Evolutionary conservation across 805 yeast genomes (phyloP), one percentile per base, ranked within the genome.

Genomic region (Metschnikowia matae): DNA sequence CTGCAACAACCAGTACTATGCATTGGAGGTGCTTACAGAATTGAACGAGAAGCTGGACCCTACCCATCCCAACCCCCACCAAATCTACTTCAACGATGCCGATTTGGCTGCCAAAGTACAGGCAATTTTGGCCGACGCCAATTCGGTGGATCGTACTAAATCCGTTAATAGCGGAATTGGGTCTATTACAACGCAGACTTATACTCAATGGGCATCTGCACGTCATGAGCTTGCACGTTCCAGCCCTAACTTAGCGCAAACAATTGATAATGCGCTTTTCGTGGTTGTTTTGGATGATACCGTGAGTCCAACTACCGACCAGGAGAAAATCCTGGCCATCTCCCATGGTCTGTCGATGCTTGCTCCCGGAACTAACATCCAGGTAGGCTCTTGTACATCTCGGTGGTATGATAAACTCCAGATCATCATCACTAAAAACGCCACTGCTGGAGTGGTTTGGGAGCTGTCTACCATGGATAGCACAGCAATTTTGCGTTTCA

Each of bases 341-440:
- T 71, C 80, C 17, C 83, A 81, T 61, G 85, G 85, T 20, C 70
- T 80, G 7, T 71, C 80, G 1, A 58, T 55, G 34, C 69, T 79
- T 38, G 69, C 75, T 32, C 53, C 56, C 1, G 70, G 70, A 8
- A 67, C 75, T 31, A 80, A 78, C 51, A 65, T 77, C 42, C 85
- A 81, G 62, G 62, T 71, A 20, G 85, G 85, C 23, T 73, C 82
- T 4, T 81, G 85, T 62, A 78, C 82, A 14, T 78, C 80, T 43
- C 66, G 85, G 49, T 80, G 83, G 78, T 81, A 81, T 59, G 85
- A 81, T 61, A 81, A 81, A 57, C 65, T 81, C 48, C 83, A 80
- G 58, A 62, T 81, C 45, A 70, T 81, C 15, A 75, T 81, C 8
- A 78, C 84, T 3, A 67, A 71, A 38, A 81, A 81, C 61, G 75